Conservation (phyloP, 2,329 filamentous ascomycete species). For the Trichoderma asperellum region DNA sequence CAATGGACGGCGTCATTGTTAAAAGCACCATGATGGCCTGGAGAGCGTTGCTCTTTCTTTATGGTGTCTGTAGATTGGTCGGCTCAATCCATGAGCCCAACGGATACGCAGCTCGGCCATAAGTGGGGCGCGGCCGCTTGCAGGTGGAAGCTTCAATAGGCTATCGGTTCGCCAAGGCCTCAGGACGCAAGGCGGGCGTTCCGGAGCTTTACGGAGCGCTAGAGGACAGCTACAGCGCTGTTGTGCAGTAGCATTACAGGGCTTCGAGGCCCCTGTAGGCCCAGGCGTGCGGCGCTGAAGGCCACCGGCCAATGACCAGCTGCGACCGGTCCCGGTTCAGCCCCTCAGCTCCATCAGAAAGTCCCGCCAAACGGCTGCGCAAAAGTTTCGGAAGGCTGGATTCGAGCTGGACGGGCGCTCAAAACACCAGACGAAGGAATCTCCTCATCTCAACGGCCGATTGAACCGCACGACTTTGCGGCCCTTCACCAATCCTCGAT, state of each 20-base stretch:
- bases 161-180: neutral
- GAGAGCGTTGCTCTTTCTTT: neutral
- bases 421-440: conserved; percentile 1
- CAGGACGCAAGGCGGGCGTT: conserved; percentile 1
- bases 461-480: conserved; percentile 20
- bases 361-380: conserved; percentile 11
- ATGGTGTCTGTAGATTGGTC: neutral
- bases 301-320: conserved; percentile 22
- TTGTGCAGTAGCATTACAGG: conserved; percentile 17
- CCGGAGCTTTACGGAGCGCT: neutral
- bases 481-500: neutral
- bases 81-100: neutral
- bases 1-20: conserved; percentile 72
- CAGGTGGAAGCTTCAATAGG: neutral
- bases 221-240: conserved; percentile 17
- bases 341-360: conserved; percentile 13
- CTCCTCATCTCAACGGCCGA: conserved; percentile 8
- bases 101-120: neutral
- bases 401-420: conserved; percentile 12
- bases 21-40: conserved; percentile 68
- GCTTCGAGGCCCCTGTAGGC: conserved; percentile 4
- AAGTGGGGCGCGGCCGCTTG: neutral
- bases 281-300: conserved; percentile 2
- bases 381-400: conserved; percentile 32
- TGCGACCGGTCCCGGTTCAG: neutral